phyloP scores from a whole-genome alignment of 1,284 basidiomycete genomes.

The Trichosporon asahii region DNA sequence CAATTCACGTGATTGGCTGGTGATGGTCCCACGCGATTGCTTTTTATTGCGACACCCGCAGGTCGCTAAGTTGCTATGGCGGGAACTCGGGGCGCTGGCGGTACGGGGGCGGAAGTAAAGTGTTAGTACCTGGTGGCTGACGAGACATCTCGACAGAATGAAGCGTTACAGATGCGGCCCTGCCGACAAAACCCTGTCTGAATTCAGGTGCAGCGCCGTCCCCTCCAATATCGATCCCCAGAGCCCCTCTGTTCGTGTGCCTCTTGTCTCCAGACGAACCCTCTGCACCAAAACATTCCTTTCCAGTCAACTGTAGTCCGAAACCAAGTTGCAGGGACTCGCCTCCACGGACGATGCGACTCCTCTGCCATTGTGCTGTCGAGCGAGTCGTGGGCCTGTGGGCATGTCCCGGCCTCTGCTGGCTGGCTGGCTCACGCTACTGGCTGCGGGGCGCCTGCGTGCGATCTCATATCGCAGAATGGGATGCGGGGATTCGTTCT shows the following conservation, averaged over 20 bases:
- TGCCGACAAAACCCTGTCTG: conserved; percentile 2
- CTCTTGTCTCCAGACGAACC: neutral
- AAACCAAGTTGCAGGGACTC: neutral
- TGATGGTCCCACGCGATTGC: neutral
- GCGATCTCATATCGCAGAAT: neutral
- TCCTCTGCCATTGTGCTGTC: neutral
- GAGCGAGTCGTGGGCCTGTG: neutral
- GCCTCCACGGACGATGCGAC: neutral
- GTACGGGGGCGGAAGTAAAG: neutral
- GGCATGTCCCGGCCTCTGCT: neutral
- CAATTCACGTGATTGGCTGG: neutral
- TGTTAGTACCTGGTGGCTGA: conserved; percentile 8
- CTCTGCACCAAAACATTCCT: conserved; percentile 6
- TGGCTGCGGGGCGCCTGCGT: neutral
- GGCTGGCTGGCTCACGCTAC: neutral
- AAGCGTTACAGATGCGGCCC: conserved; percentile 10
- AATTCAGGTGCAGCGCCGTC: neutral
- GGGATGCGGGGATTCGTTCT: neutral
- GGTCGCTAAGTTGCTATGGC: neutral
- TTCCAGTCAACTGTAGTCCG: neutral
- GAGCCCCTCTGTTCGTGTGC: neutral
- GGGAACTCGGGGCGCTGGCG: neutral
- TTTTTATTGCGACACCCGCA: neutral
- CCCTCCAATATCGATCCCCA: neutral
- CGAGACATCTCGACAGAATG: conserved; percentile 1